Evolutionary conservation across 176 grass and related monocot species (phyloP).

Genomic region (Eleusine indica): DNA sequence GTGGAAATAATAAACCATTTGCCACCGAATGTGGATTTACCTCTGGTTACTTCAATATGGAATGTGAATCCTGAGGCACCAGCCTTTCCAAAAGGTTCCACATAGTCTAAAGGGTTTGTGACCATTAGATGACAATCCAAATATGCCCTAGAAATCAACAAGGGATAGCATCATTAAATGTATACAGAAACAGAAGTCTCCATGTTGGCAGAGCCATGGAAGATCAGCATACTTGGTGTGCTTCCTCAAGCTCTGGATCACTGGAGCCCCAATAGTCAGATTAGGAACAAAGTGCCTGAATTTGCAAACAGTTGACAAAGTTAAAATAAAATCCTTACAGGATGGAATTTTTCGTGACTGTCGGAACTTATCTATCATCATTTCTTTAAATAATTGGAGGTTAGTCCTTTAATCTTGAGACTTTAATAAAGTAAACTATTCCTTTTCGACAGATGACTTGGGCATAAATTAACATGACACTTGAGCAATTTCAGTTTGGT

Average conservation of each 20-base stretch:
- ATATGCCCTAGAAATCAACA: conserved; percentile 70
- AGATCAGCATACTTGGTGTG: conserved; percentile 71
- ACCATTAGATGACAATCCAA: conserved; percentile 99
- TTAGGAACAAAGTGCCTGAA: conserved; percentile 95
- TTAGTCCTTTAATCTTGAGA: conserved; percentile 9
- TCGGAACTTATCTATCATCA: neutral
- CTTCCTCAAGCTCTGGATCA: conserved; percentile 91
- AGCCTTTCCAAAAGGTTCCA: conserved; percentile 81
- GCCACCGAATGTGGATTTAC: conserved; percentile 43
- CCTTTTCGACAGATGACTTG: neutral
- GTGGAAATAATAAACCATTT: conserved; percentile 8
- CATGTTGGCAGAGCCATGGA: conserved; percentile 25
- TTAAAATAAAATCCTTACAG: conserved; percentile 11
- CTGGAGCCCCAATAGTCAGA: conserved; percentile 86
- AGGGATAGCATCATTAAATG: neutral
- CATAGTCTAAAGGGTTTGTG: conserved; percentile 88
- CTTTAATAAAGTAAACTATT: neutral
- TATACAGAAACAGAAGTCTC: conserved; percentile 1
- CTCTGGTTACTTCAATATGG: conserved; percentile 90
- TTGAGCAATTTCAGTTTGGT: neutral
- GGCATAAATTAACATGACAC: neutral
- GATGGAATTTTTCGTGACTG: neutral
- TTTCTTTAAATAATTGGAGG: neutral
- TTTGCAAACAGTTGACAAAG: conserved; percentile 19
- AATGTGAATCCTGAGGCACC: conserved; percentile 98